Base-by-base conservation (phyloP, 805 yeast species). In the Cyberlindnera americana region DNA sequence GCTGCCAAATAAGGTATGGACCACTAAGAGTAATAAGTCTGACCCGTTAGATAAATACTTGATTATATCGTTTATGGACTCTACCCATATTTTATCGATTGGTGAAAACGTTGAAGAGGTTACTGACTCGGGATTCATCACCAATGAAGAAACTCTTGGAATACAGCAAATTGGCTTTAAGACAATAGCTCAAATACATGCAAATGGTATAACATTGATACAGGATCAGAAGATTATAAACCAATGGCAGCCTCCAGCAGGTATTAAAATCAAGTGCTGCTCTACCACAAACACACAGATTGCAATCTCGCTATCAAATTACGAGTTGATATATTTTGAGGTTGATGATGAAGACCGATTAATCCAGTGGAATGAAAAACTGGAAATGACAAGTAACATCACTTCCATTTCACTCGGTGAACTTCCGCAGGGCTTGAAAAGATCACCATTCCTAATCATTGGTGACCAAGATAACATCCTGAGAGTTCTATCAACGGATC, bases 241-340 rank as follows among this genome's bases (percentile, higher is more conserved):
- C 12, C 83, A 83, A 46, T 93, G 98, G 98, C 66, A 61, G 21
- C 87, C 95, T 1, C 95, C 96, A 0, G 78, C 81, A 0, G 95
- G 93, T 3, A 75, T 80, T 16, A 66, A 72, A 18, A 70, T 93
- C 28, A 52, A 73, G 0, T 62, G 67, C n/a, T 81, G 87, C 1
- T 56, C 85, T 1, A 61, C 82, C 3, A 86, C 88, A 14, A 65
- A 70, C 18, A 69, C 73, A 3, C 98, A 93, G 59, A 65, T 90
- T 1, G 77, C 75, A 0, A 50, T 91, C 5, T 88, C 81, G 0
- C 61, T 93, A 4, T 80, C 93, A 2, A 85, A 81, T 52, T 69
- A 78, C 40, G 90, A 84, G 41, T 50, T 91, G 4, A 81, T 83
- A 3, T 91, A 91, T 60, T 91, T 93, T 59, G 97, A 91, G 59